These are phyloP conservation scores for Amauroascus niger DNA, from an alignment of 2,329 filamentous ascomycete species.

Conservation along the genomic window DNA sequence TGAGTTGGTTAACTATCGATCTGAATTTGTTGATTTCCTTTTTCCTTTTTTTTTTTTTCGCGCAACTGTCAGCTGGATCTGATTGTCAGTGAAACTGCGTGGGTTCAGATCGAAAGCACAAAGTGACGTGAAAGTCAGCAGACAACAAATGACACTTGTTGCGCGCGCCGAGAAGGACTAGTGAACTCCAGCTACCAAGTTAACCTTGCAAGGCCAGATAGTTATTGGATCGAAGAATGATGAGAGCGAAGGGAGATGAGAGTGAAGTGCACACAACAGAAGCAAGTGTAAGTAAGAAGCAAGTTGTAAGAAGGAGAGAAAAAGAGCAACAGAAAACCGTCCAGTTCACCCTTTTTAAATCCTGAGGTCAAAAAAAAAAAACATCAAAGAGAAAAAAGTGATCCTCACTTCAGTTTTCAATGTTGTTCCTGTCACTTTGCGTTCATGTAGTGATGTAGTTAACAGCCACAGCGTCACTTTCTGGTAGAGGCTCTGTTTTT, in stretches of 20 bases:
- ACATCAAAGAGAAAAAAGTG: too few relatives aligned
- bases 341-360: neutral
- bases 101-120: slow-evolving; percentile 1
- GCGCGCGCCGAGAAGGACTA: neutral
- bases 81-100: neutral
- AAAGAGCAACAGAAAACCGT: too few relatives aligned
- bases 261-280: neutral
- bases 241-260: neutral
- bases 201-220: too few relatives aligned
- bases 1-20: neutral
- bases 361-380: neutral
- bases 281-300: neutral
- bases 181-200: too few relatives aligned
- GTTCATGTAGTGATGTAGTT: too few relatives aligned
- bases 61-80: neutral
- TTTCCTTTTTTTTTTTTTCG: too few relatives aligned
- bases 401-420: too few relatives aligned
- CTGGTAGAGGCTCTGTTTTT: too few relatives aligned
- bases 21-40: neutral
- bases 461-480: too few relatives aligned
- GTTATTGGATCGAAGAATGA: neutral
- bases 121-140: slow-evolving; percentile 1
- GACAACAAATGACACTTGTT: neutral
- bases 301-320: neutral
- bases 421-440: too few relatives aligned